Base-by-base conservation (phyloP, 1,139 yeast species). In the Wickerhamomyces sp. region DNA sequence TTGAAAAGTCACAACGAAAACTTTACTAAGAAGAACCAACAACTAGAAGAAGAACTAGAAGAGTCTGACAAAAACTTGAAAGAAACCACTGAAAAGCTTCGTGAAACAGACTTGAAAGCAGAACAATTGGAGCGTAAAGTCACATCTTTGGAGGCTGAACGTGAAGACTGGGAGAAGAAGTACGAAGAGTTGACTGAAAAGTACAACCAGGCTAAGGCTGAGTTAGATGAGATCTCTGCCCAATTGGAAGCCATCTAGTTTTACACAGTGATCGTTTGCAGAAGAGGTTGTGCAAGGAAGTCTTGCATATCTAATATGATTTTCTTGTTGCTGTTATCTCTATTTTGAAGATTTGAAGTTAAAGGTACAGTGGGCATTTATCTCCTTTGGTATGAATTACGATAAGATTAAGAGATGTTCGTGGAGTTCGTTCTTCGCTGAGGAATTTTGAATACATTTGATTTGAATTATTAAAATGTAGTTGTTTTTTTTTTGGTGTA, bases 71-170 rank as follows among this genome's bases (percentile, higher is more conserved):
- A 80, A 61, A 84, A 85, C 70, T 75, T 88, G 72, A 85, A 88
- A 67, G 94, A 86, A 63, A 86, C 96, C 47, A 87, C 95, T 48
- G 89, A 83, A 58, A 87, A 88, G 71, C 76, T 89, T 62, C 87
- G 96, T 65, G 95, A 87, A 62, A 81, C 95, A 42, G 99, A 93
- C 59, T 80, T 93, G 68, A 87, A 88, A 70, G 94, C 94, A 47
- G 98, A 93, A 68, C 95, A 87, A 67, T 77, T 88, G 65, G 96
- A 89, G 68, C 86, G 96, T 69, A 87, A 85, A 70, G 95, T 91
- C 43, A 75, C 87, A 39, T 85, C 95, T 21, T 75, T 89, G 58
- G 97, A 91, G 69, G 70, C 81, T 48, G 97, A 91, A 69, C 87
- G 86, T 66, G 94, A 87, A 55, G 87, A 84, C 44, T 75, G 86